Evolutionary conservation across 2,329 filamentous ascomycete species (phyloP).

Genomic region (Aspergillus glaucus): DNA sequence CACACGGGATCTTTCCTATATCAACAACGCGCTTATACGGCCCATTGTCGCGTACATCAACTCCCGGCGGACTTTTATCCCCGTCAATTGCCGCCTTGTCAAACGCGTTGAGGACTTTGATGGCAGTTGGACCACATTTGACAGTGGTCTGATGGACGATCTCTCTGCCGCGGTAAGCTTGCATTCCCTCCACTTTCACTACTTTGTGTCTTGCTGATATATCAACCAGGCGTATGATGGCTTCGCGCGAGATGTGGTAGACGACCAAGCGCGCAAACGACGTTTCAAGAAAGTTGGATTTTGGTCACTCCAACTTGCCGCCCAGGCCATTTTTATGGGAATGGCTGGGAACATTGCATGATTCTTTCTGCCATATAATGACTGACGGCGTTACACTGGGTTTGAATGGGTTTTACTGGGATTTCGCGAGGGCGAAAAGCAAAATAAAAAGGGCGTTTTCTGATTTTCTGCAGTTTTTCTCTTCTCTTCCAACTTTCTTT

Average conservation of each 20-base stretch:
- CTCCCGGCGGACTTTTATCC: conserved; percentile 88
- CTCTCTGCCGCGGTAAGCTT: conserved; percentile 66
- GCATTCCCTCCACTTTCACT: background rate
- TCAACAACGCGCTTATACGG: conserved; percentile 89
- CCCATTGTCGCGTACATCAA: conserved; percentile 99
- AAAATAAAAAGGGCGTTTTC: background rate
- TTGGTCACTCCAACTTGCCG: conserved; percentile 88
- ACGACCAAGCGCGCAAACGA: conserved; percentile 77
- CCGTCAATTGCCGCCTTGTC: conserved; percentile 87
- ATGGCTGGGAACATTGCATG: conserved; percentile 74
- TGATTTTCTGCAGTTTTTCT: no score
- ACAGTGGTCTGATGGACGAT: conserved; percentile 91
- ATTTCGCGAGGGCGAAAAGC: background rate
- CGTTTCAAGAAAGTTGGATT: conserved; percentile 93
- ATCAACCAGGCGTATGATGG: conserved; percentile 69
- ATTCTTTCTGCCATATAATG: conserved; percentile 19
- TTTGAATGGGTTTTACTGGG: background rate
- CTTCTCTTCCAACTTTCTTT: no score
- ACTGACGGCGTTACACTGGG: conserved; percentile 1
- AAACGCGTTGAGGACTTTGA: conserved; percentile 87
- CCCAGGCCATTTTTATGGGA: conserved; percentile 90
- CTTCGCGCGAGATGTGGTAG: conserved; percentile 83
- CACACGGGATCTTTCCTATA: conserved; percentile 83
- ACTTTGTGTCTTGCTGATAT: conserved; percentile 6
- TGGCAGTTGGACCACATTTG: conserved; percentile 89